phyloP scores from a whole-genome alignment of 306 rosid genomes.

The Ziziphus jujuba region DNA sequence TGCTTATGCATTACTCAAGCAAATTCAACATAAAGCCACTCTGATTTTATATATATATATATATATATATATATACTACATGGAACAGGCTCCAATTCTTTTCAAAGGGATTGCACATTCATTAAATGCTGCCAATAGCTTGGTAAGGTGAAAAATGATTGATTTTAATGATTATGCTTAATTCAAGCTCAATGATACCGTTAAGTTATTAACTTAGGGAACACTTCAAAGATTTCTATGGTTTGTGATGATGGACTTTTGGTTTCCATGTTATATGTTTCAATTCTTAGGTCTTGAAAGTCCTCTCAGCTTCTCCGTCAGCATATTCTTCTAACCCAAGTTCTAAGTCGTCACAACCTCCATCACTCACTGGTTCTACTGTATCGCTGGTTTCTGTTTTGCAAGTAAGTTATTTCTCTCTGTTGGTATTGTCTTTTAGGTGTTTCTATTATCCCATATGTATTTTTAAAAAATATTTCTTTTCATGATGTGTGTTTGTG shows the following conservation, averaged over 20 bases:
- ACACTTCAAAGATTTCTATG: neutral
- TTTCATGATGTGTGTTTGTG: neutral
- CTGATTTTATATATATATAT: neutral
- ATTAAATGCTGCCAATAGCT: conserved; percentile 62
- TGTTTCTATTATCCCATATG: neutral
- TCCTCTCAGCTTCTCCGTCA: conserved; percentile 73
- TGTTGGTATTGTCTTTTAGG: neutral
- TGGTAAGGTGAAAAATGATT: conserved; percentile 44
- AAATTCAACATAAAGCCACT: neutral
- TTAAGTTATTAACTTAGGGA: neutral
- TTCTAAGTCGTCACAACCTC: conserved; percentile 67
- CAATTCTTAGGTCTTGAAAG: conserved; percentile 62
- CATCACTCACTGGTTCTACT: conserved; percentile 69
- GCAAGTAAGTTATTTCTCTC: conserved; percentile 43
- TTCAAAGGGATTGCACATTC: conserved; percentile 83
- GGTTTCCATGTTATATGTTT: neutral
- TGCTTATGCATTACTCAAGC: neutral
- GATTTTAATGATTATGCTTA: neutral
- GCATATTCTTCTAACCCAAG: conserved; percentile 78
- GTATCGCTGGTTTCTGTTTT: conserved; percentile 71
- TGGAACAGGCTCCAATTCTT: conserved; percentile 72
- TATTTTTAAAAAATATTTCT: neutral
- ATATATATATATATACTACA: neutral
- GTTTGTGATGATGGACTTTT: neutral
- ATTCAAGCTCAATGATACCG: conserved; percentile 4